Conservation (phyloP, 129 eudicot genomes). For the Dittrichia graveolens region DNA sequence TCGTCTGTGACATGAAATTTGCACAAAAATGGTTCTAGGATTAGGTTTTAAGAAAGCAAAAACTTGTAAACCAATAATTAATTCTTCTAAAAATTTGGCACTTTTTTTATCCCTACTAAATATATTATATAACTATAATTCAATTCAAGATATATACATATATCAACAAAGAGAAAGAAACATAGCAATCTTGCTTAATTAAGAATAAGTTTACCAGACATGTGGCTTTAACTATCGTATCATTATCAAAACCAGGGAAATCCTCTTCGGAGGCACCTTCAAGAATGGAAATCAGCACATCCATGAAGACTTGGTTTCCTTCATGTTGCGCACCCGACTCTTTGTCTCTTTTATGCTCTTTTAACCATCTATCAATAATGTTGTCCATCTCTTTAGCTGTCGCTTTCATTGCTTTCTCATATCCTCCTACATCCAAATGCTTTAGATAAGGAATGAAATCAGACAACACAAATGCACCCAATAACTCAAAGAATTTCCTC, state of each 20-base stretch:
- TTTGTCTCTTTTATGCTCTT: constrained; percentile 19
- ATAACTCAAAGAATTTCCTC: constrained; percentile 18
- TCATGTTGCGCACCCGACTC: neutral
- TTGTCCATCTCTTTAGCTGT: constrained; percentile 35
- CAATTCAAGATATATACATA: no score
- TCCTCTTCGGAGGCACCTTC: constrained; percentile 26
- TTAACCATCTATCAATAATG: constrained; percentile 31
- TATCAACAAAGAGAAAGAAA: no score
- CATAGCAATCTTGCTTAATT: no score
- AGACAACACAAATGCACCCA: constrained; percentile 33
- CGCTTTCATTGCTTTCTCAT: constrained; percentile 36
- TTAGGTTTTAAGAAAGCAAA: no score
- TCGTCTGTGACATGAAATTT: constrained; percentile 3
- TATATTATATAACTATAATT: no score
- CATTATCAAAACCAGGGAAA: constrained; percentile 26
- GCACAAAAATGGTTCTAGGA: neutral
- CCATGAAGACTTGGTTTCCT: constrained; percentile 32
- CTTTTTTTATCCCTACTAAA: no score
- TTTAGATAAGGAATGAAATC: constrained; percentile 34
- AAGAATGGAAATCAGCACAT: constrained; percentile 19
- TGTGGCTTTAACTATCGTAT: constrained; percentile 30
- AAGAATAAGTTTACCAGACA: constrained; percentile 25
- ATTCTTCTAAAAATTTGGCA: no score
- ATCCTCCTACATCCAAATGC: constrained; percentile 42
- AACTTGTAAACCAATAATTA: no score